Percentiles rank a stretch among this genome's conserved stretches.
These are phyloP conservation scores for Ogataea pini DNA, from an alignment of 805 yeast genomes.

Conservation along the genomic window DNA sequence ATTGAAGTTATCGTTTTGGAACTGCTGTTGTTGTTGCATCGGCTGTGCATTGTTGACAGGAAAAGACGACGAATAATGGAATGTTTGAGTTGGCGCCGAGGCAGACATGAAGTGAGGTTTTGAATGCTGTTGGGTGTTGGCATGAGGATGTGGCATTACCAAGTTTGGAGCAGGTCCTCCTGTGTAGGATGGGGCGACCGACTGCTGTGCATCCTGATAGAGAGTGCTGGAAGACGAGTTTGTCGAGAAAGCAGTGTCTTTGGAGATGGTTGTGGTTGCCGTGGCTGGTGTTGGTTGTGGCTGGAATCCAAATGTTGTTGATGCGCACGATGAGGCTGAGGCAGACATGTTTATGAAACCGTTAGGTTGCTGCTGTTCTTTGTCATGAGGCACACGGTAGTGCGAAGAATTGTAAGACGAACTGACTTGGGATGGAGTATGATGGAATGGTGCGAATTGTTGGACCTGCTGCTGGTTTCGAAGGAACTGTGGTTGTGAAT, in stretches of 20 bases:
- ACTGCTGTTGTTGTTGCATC: conserved; percentile 13
- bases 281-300: conserved; percentile 46
- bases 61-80: conserved; percentile 22
- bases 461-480: conserved; percentile 21
- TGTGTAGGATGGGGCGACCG: conserved; percentile 20
- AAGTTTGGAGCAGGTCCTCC: conserved; percentile 7
- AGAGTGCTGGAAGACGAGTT: conserved; percentile 37
- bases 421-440: conserved; percentile 50
- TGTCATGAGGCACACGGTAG: conserved; percentile 9
- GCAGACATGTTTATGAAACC: conserved; percentile 21
- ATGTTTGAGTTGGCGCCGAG: conserved; percentile 31
- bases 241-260: conserved; percentile 45
- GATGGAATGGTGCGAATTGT: conserved; percentile 41
- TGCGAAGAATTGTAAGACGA: conserved; percentile 32
- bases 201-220: conserved; percentile 36
- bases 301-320: conserved; percentile 26
- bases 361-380: conserved; percentile 12
- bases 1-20: conserved; percentile 3
- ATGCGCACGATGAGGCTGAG: conserved; percentile 14
- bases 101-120: conserved; percentile 29
- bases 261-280: conserved; percentile 57
- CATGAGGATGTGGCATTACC: conserved; percentile 9
- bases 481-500: conserved; percentile 16
- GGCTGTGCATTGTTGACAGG: conserved; percentile 8
- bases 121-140: conserved; percentile 9